Evolutionary conservation across 768 basidiomycete genomes (phyloP).

Genomic region (Filobasidium floriforme): DNA sequence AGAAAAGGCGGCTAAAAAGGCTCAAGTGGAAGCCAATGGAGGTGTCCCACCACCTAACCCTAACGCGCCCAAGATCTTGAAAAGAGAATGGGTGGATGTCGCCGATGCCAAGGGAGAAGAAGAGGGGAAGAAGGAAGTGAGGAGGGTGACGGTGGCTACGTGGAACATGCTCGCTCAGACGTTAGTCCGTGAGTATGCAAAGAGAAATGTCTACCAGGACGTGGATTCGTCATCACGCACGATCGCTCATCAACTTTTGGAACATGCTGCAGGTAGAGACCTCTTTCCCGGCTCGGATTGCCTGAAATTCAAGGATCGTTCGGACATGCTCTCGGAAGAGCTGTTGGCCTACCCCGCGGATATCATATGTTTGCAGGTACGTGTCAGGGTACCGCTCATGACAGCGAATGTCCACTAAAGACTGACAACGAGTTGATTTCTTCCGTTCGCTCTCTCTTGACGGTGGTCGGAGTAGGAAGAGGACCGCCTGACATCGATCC

Average conservation of each 20-base stretch:
- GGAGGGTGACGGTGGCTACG: constrained; percentile 32
- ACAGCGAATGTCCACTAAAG: no score
- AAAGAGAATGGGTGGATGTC: constrained; percentile 32
- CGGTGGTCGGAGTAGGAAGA: constrained; percentile 59
- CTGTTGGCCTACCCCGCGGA: constrained; percentile 61
- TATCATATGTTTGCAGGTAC: constrained; percentile 77
- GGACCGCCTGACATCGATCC: constrained; percentile 65
- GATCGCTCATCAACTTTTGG: background rate
- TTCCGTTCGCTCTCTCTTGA: background rate
- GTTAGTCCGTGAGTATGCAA: constrained; percentile 40
- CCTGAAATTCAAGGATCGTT: constrained; percentile 64
- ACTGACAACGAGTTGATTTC: background rate
- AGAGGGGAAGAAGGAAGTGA: constrained; percentile 9
- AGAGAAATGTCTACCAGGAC: no score
- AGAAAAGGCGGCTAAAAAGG: constrained; percentile 37
- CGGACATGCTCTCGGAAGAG: constrained; percentile 68
- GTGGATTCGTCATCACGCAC: background rate
- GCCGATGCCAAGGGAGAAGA: background rate
- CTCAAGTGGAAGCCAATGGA: constrained; percentile 13
- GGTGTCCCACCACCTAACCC: background rate
- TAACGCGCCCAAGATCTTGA: constrained; percentile 28
- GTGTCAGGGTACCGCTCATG: constrained; percentile 14
- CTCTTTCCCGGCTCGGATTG: constrained; percentile 53
- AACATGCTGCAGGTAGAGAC: constrained; percentile 32
- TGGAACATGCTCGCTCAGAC: constrained; percentile 45